Base-by-base conservation (phyloP, 306 rosid species). In the Citrullus mucosospermus region DNA sequence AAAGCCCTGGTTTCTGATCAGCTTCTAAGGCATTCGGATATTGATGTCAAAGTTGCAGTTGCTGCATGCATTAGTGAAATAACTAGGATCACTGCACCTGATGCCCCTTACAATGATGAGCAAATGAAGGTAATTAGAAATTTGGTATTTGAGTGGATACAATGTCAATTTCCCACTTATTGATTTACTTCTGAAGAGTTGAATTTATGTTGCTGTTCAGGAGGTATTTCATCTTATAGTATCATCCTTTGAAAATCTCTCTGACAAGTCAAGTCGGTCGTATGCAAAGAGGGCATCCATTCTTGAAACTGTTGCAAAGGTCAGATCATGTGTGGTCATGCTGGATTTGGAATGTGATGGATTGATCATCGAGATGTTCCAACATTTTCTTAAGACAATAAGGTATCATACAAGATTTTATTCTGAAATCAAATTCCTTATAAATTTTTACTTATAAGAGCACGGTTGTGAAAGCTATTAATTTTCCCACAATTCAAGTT, bases 41-140 rank as follows among this genome's bases (percentile, higher is more conserved):
- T 79, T 78, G 96, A 94, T 84, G 96, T 94, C 43, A 88, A 89
- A 82, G 96, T 90, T 79, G 86, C 96, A 41, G 93, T 94, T 82
- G 97, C 98, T 20, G 85, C 95, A 57, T 94, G 97, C 88, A 88
- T 92, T 74, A 92, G 96, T 61, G 97, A 94, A 85, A 90, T 94
- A 77, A 94, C 98, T 46, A 90, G 98, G 84, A 94, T 94, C 75
- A 92, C 93, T 57, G 98, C 98, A 61, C 97, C 98, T 48, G 98
- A 94, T 41, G 96, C 96, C 67, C 98, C 98, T 41, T 94, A 94
- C 78, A 91, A 87, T 65, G 98, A 94, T 78, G 97, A 88, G 50
- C 91, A 89, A 81, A 94, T 94, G 98, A 94, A 92, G 97, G 98
- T 92, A 74, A 38, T 62, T 61, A 50, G 58, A 61, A 2, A 46